These are phyloP conservation scores for Asterella californica DNA, from an alignment of 225 moss, liverwort and hornwort genomes.

Conservation along the genomic window DNA sequence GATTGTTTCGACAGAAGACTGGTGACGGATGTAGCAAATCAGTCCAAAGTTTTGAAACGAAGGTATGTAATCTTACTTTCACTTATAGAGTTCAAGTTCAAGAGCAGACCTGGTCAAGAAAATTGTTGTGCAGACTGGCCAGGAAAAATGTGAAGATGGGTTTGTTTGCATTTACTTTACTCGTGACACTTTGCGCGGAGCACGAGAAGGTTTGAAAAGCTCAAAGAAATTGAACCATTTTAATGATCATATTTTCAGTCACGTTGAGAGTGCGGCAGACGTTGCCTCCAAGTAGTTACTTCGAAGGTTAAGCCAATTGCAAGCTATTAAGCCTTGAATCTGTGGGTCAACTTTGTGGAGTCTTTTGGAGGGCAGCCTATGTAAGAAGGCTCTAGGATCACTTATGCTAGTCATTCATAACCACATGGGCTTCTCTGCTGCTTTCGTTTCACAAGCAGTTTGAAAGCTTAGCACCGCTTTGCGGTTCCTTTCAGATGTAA, in stretches of 20 bases:
- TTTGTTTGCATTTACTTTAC: not conserved
- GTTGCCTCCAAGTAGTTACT: not conserved
- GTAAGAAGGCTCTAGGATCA: not conserved
- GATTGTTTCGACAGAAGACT: slow-evolving; percentile 49
- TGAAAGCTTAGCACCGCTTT: too few relatives aligned
- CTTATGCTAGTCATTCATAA: not conserved
- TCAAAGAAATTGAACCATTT: not conserved
- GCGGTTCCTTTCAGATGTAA: not conserved
- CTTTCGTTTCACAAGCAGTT: not conserved
- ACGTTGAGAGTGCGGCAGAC: not conserved
- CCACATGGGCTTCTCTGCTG: not conserved
- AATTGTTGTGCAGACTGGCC: not conserved
- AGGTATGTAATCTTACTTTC: slow-evolving; percentile 31
- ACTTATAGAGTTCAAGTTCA: not conserved
- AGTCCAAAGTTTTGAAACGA: slow-evolving; percentile 69
- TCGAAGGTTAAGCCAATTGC: not conserved
- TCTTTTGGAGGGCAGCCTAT: not conserved
- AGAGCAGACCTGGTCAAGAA: not conserved
- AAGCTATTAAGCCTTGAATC: not conserved
- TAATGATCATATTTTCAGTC: not conserved
- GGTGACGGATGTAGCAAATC: slow-evolving; percentile 59
- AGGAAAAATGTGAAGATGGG: not conserved
- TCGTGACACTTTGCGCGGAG: not conserved
- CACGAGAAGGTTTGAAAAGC: not conserved
- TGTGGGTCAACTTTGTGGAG: not conserved